Evolutionary conservation across 106 monocot genomes (phyloP), one percentile per base, ranked within the genome.

Genomic region (Dendrobium officinale): DNA sequence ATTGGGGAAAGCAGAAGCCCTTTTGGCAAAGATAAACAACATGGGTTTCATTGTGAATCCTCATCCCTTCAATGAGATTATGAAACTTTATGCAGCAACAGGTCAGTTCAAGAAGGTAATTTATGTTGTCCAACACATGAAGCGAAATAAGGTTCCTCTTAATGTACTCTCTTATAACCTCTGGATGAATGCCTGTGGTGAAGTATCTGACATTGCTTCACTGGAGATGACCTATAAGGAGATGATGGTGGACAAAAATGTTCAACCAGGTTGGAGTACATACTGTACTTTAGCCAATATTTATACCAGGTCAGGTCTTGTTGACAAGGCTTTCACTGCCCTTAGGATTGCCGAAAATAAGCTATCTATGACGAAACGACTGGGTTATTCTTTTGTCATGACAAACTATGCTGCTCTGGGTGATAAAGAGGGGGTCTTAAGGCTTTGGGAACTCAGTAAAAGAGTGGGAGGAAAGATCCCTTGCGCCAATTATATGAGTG

Each of bases 251-350:
- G 88, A 93, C 81, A 87, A 86, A 68, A 86, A 75, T 81, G 82
- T 90, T 55, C 79, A 88, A 84, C 81, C 90, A 24, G 91, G 96
- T 82, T 96, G 96, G 94, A 96, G 96, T 78, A 89, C 92, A 74
- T 86, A 81, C 80, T 83, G 75, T 24, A 92, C 87, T 0, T 82
- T 96, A 75, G 96, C 87, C 42, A 90, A 89, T 78, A 89, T 94
- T 22, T 90, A 90, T 75, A 81, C 31, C 42, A 87, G 79, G 80
- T 78, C 41, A 64, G 82, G 85, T 68, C 43, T 78, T 40, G 9
- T 42, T 67, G 70, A 83, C 29, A 84, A 89, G 85, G 92, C 96
- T 61, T 75, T 70, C 75, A 44, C 79, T 77, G 85, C 85, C 41
- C 86, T 94, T 5, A 85, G 74, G 75, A 56, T 59, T 42, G 96